A percentile compares a stretch with the other conserved stretches of the same genome.
phyloP scores from a whole-genome alignment of 2,329 filamentous ascomycete species.

The Blastomyces parvus region DNA sequence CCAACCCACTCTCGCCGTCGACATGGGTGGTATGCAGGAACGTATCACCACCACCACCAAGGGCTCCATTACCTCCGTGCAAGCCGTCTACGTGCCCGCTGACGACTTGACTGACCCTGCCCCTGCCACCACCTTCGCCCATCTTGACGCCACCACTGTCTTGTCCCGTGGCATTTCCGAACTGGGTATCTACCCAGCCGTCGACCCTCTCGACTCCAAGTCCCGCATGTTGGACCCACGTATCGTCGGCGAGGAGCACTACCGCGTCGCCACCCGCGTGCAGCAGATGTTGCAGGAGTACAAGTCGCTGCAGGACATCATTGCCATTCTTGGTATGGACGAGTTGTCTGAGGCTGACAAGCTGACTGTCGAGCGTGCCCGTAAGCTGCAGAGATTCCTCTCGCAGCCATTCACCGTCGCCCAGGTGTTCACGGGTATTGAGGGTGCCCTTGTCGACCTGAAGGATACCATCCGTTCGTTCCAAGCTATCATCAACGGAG shows the following conservation, averaged over 20 bases:
- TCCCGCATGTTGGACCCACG: slow-evolving; percentile 99
- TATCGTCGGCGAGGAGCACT: slow-evolving; percentile 97
- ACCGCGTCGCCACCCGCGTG: slow-evolving; percentile 84
- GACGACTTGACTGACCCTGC: slow-evolving; percentile 99
- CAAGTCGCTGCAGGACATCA: slow-evolving; percentile 99
- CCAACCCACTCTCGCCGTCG: slow-evolving; percentile 95
- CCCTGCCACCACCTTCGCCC: slow-evolving; percentile 97
- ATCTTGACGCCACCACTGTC: slow-evolving; percentile 99
- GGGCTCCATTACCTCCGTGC: slow-evolving; percentile 99
- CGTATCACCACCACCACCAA: slow-evolving; percentile 99
- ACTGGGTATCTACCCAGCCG: slow-evolving; percentile 99
- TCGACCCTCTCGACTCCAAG: slow-evolving; percentile 99
- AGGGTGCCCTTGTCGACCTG: slow-evolving; percentile 92
- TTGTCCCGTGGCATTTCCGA: slow-evolving; percentile 99
- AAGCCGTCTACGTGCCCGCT: slow-evolving; percentile 99
- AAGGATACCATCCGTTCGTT: slow-evolving; percentile 98
- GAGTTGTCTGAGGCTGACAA: slow-evolving; percentile 98
- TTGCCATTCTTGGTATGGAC: slow-evolving; percentile 99
- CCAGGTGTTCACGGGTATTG: slow-evolving; percentile 65
- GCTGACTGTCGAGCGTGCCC: slow-evolving; percentile 99
- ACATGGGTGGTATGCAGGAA: slow-evolving; percentile 99
- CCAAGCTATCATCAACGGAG: slow-evolving; percentile 92
- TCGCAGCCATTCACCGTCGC: slow-evolving; percentile 94
- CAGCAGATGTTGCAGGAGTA: slow-evolving; percentile 99
- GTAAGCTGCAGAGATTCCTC: slow-evolving; percentile 99